Evolutionary conservation across 306 rosid genomes (phyloP).

Genomic region (Cicer cuneatum): DNA sequence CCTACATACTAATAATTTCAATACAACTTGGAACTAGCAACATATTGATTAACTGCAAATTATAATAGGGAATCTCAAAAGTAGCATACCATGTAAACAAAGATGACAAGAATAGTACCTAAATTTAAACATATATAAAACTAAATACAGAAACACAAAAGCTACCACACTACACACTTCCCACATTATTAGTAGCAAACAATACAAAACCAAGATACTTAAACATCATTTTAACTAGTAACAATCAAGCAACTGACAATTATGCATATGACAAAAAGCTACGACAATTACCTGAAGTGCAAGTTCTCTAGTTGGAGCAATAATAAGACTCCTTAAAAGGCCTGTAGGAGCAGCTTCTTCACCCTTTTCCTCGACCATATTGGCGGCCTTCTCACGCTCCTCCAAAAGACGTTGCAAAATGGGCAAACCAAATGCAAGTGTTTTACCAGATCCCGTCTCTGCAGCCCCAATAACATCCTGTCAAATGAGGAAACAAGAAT

Average conservation of each 20-base stretch:
- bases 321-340: constrained; percentile 79
- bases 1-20: too few species aligned
- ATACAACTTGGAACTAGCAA: too few species aligned
- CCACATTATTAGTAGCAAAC: constrained; percentile 18
- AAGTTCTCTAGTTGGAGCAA: constrained; percentile 95
- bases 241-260: constrained; percentile 37
- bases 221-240: neutral
- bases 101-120: neutral
- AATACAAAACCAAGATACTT: neutral
- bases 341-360: constrained; percentile 64
- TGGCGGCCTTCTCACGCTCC: constrained; percentile 76
- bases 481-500: constrained; percentile 43
- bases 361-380: constrained; percentile 52
- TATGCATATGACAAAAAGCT: constrained; percentile 35
- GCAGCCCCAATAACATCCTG: constrained; percentile 99
- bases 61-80: constrained; percentile 2
- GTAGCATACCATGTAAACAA: neutral
- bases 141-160: constrained; percentile 3
- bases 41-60: too few species aligned
- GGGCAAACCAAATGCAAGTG: constrained; percentile 97
- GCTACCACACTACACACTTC: constrained; percentile 22
- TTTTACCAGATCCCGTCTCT: constrained; percentile 97
- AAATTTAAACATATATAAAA: constrained; percentile 21
- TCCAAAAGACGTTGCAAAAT: constrained; percentile 93
- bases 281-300: constrained; percentile 80